These are phyloP conservation scores for Alternaria angustiovoidea DNA, from an alignment of 2,329 filamentous ascomycete species.

Conservation along the genomic window DNA sequence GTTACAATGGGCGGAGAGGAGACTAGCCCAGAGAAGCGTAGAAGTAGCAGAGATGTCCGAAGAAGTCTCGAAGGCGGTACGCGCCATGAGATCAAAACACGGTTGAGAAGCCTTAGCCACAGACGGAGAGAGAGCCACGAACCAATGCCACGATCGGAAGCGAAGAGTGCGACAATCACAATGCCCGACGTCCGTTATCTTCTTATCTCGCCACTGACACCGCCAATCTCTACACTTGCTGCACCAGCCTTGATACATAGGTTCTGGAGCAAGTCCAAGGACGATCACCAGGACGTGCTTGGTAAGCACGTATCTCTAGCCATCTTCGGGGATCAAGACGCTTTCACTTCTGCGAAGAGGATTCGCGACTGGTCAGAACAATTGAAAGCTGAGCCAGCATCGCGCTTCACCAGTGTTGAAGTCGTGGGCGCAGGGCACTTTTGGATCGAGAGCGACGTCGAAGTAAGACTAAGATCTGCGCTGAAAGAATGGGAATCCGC, in stretches of 20 bases:
- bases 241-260: conserved; percentile 43
- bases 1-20: conserved; percentile 59
- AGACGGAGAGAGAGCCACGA: conserved; percentile 21
- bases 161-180: conserved; percentile 8
- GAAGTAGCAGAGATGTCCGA: conserved; percentile 53
- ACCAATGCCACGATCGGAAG: conserved; percentile 13
- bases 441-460: conserved; percentile 55
- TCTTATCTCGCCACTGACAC: conserved; percentile 57
- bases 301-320: conserved; percentile 63
- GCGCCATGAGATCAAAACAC: conserved; percentile 46
- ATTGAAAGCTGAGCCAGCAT: conserved; percentile 52
- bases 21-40: conserved; percentile 49
- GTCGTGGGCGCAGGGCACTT: conserved; percentile 62
- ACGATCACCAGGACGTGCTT: conserved; percentile 25
- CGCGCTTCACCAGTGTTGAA: conserved; percentile 53
- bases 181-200: conserved; percentile 50
- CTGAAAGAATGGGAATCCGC: conserved; percentile 54
- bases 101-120: conserved; percentile 41
- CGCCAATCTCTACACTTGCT: conserved; percentile 51
- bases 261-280: conserved; percentile 35
- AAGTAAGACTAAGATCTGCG: conserved; percentile 49
- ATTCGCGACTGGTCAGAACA: conserved; percentile 71
- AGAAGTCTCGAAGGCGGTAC: conserved; percentile 42
- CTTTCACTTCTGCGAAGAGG: conserved; percentile 72
- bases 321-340: conserved; percentile 78